Base-by-base conservation (phyloP, 805 yeast species). In the Saturnispora ahearnii region DNA sequence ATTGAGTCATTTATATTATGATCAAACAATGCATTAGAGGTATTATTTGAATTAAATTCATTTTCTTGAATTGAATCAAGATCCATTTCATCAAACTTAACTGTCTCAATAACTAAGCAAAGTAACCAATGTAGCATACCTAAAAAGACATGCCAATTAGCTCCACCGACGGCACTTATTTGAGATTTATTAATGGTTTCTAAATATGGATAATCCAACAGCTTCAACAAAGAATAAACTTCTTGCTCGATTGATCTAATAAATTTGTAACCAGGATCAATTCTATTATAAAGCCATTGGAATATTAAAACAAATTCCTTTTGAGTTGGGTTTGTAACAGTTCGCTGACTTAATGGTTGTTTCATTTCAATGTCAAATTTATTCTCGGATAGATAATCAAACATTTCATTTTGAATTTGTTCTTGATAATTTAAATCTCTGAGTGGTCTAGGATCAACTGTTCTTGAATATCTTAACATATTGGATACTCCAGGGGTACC, bases 161-260 rank as follows among this genome's bases (percentile, higher is more conserved):
- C 81, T 2, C 96, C 95, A 5, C 96, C 96, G 11, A 87, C 96
- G 0, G 96, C 96, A 36, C 89, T 79, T 36, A 89, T 82, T 61
- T 87, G 95, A 1, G 93, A 83, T 59, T 89, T 82, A 63, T 84
- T 86, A 37, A 90, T 81, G 0, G 86, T 71, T 38, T 85, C 95
- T 51, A 87, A 64, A 62, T 83, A 87, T 1, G 97, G 96, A 59
- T 89, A 89, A 45, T 77, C 78, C 53, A 88, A 63, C 34, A 72
- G 73, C 60, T 79, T 82, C 57, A 89, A 67, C 18, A 87, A 67
- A 18, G 76, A 73, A 53, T 81, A 84, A 3, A 88, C 84, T 54
- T 89, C 96, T 44, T 77, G 73, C 54, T 88, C 96, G 32, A 85
- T 74, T 13, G 86, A 73, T 59, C 77, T 78, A 15, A 78, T 72